Evolutionary conservation across 2,329 filamentous ascomycete species (phyloP).

Genomic region (Aureobasidium musti): DNA sequence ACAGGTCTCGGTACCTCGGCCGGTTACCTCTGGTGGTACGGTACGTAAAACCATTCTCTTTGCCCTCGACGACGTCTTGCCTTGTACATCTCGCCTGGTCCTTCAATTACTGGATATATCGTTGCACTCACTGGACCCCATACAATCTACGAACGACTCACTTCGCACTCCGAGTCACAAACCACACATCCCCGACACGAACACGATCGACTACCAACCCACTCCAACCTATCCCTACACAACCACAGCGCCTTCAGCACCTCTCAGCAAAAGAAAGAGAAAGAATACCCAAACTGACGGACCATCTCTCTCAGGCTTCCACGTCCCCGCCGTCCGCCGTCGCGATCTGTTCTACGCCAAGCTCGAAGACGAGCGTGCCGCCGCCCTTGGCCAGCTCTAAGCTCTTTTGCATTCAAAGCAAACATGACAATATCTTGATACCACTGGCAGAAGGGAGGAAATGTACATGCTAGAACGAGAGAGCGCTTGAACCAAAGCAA

Average conservation of each 20-base stretch:
- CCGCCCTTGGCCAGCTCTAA: constrained; percentile 46
- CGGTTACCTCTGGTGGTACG: constrained; percentile 70
- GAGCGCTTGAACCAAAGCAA: background rate
- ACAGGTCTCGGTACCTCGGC: constrained; percentile 62
- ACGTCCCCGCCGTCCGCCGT: constrained; percentile 64
- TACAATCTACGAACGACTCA: background rate
- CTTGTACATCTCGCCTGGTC: background rate
- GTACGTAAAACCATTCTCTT: constrained; percentile 45
- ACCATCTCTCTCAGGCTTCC: constrained; percentile 54
- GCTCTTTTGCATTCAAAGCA: background rate
- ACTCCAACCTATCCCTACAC: background rate
- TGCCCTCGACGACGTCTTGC: background rate
- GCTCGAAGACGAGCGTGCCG: constrained; percentile 62
- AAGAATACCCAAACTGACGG: constrained; percentile 24
- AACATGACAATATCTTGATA: background rate
- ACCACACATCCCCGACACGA: background rate
- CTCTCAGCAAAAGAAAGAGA: background rate
- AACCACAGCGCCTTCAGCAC: background rate
- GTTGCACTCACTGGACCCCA: background rate
- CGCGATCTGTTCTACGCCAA: constrained; percentile 65
- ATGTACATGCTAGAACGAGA: background rate
- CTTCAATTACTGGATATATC: background rate
- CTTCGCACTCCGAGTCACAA: background rate
- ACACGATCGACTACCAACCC: background rate
- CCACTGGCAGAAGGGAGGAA: background rate